Conservation (phyloP, 225 moss, liverwort and hornwort genomes). For the Polytrichum formosum region DNA sequence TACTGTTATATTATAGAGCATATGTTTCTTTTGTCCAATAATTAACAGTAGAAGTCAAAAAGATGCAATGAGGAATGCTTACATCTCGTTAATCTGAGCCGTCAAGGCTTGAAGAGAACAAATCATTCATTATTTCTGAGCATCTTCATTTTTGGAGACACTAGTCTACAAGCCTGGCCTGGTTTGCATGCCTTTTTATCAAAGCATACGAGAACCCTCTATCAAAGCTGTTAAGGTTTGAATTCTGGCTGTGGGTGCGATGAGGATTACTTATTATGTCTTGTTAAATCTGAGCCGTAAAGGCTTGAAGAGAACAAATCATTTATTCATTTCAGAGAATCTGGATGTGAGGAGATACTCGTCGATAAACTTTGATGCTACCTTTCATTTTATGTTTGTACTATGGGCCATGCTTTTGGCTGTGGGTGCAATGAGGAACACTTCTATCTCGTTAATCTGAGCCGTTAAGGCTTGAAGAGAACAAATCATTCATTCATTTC, state of each 20-base stretch:
- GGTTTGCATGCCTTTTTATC: too few species aligned
- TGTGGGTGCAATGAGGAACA: slow-evolving; percentile 7
- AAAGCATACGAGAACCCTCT: background rate
- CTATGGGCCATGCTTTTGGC: background rate
- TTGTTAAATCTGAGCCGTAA: slow-evolving; percentile 44
- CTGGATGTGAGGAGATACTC: background rate
- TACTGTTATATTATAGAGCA: background rate
- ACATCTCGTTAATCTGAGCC: slow-evolving; percentile 53
- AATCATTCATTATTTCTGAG: slow-evolving; percentile 34
- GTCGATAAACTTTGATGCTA: too few species aligned
- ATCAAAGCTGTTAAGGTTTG: background rate
- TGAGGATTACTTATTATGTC: slow-evolving; percentile 20
- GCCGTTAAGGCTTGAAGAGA: slow-evolving; percentile 36
- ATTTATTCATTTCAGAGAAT: slow-evolving; percentile 35
- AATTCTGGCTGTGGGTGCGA: background rate
- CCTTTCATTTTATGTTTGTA: background rate
- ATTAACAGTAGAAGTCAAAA: too few species aligned
- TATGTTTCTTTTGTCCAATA: background rate
- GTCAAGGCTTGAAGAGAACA: slow-evolving; percentile 31
- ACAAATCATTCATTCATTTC: slow-evolving; percentile 18
- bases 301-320: slow-evolving; percentile 35
- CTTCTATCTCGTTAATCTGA: slow-evolving; percentile 51
- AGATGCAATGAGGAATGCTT: slow-evolving; percentile 33
- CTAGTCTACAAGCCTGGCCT: too few species aligned
- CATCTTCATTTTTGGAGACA: slow-evolving; percentile 1